Conservation (phyloP, 257 asterid species). For the Scutellaria minor region DNA sequence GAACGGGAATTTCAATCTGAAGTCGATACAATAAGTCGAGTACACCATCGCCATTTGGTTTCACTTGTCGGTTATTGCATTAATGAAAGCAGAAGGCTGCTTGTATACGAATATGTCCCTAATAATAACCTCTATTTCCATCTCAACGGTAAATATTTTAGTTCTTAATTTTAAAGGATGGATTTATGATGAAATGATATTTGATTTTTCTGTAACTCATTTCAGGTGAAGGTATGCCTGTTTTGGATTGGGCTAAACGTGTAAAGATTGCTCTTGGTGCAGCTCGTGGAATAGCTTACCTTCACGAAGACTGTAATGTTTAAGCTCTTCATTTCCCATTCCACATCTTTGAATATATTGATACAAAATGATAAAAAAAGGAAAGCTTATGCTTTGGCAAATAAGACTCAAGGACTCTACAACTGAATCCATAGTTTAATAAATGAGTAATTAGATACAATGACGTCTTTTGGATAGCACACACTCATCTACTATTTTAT, state of each 20-base stretch:
- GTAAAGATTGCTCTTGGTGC: constrained; percentile 83
- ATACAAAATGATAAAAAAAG: background rate
- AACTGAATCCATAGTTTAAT: constrained; percentile 3
- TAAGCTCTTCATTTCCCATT: constrained; percentile 23
- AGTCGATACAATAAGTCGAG: constrained; percentile 90
- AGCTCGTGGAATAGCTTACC: constrained; percentile 93
- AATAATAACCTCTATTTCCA: constrained; percentile 86
- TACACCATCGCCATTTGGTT: constrained; percentile 98
- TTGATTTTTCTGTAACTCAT: constrained; percentile 25
- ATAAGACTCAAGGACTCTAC: background rate
- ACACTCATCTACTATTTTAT: constrained; percentile 8
- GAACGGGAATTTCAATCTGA: constrained; percentile 94
- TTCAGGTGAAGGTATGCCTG: constrained; percentile 61
- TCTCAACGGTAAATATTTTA: constrained; percentile 74
- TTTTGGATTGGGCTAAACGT: constrained; percentile 74
- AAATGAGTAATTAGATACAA: background rate
- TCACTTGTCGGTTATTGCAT: constrained; percentile 96
- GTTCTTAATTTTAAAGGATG: constrained; percentile 23
- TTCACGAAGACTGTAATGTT: constrained; percentile 79
- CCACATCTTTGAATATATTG: background rate
- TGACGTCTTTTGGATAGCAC: constrained; percentile 11
- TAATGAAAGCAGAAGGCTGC: constrained; percentile 71
- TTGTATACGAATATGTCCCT: constrained; percentile 83
- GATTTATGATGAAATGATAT: background rate
- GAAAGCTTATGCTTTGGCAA: constrained; percentile 1